These are phyloP conservation scores for Backusella tuberculispora DNA, from an alignment of 192 early-diverging fungal species.

Conservation along the genomic window DNA sequence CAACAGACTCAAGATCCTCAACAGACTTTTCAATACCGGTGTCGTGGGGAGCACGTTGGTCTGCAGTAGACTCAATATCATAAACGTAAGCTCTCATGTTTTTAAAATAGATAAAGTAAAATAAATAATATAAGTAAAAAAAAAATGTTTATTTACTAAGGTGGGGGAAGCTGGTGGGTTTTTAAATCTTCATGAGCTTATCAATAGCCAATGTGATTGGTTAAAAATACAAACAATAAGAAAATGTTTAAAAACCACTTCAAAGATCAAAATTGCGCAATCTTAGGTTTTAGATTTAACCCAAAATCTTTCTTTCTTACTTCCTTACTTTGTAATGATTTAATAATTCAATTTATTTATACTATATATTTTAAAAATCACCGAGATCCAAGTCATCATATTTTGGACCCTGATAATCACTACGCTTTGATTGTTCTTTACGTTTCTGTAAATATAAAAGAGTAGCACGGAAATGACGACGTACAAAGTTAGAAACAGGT, in stretches of 20 bases:
- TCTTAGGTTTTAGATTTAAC: too few species aligned
- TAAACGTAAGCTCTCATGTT: constrained; percentile 80
- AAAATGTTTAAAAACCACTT: background rate
- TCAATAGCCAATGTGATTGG: background rate
- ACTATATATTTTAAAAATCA: constrained; percentile 1
- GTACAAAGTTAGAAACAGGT: constrained; percentile 66
- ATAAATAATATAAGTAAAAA: constrained; percentile 14
- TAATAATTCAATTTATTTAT: background rate
- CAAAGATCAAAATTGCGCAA: too few species aligned
- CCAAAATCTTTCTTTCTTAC: too few species aligned
- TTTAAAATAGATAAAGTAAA: background rate
- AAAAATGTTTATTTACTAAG: background rate
- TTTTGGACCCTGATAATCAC: constrained; percentile 10
- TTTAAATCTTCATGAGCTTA: background rate
- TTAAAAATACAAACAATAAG: background rate
- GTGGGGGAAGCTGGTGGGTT: background rate
- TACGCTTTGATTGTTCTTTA: constrained; percentile 23
- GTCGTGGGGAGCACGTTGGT: constrained; percentile 86
- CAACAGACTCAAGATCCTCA: constrained; percentile 67
- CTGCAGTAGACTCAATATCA: constrained; percentile 60
- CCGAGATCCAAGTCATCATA: constrained; percentile 21
- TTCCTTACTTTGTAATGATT: too few species aligned
- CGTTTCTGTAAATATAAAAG: constrained; percentile 61
- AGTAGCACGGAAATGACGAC: constrained; percentile 72
- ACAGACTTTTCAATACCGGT: constrained; percentile 64